Base-by-base conservation (phyloP, 1,284 basidiomycete species). In the Marasmius oreades region DNA sequence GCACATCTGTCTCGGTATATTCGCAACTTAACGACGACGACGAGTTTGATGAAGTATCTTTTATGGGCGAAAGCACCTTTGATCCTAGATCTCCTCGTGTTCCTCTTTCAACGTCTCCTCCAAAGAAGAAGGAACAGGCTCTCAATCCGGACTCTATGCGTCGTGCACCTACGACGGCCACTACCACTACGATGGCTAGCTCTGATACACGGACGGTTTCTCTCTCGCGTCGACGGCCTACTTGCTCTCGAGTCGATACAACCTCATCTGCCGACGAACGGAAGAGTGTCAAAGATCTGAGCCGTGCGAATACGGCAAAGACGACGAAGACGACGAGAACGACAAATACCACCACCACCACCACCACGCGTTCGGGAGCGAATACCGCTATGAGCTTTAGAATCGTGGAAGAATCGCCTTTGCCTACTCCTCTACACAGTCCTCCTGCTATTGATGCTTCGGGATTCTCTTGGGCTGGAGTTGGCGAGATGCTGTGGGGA, bases 371-470 rank as follows among this genome's bases (percentile, higher is more conserved):
- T 16, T 47, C 44, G 28, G 31, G 33, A 24, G 23, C 48, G n/a
- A 48, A 51, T 26, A 61, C 59, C 22, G 18, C 50, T 44, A 23
- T 48, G 36, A 55, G 57, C 18, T 61, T 61, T 50, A 46, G 59
- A 14, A 61, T 61, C 18, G 34, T 61, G 5, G 57, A 61, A 31
- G 59, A 54, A 18, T 56, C 57, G 16, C 59, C 59, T 37, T 44
- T 60, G 18, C 53, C 59, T 20, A 55, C 59, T 12, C 59, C 54
- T 4, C 39, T 57, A 20, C 18, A 36, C 16, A 55, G 50, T 18
- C 52, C 50, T 18, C 33, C 50, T 33, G 42, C 37, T 33, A 37
- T n/a, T 11, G 33, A 18, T 8, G 36, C 34, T 44, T 46, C 20
- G 12, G 34, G 44, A n/a, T 33, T 47, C 23, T 22, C 43, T 26